phyloP scores from a whole-genome alignment of 495 filamentous ascomycete species.

The Penicillium canariense region DNA sequence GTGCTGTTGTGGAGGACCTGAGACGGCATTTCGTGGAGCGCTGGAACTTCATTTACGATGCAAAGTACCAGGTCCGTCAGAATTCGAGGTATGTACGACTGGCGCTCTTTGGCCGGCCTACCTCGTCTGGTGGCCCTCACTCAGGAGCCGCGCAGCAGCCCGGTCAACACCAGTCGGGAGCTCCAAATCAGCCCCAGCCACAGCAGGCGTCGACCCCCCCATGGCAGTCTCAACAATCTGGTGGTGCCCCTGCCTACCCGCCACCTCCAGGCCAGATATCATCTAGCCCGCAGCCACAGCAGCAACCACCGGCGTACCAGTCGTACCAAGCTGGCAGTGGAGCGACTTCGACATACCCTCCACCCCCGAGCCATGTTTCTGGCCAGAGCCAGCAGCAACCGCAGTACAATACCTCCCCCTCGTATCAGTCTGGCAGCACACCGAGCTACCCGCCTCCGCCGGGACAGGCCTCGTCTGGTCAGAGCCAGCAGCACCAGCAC shows the following conservation, averaged over 20 bases:
- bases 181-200: neutral
- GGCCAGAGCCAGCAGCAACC: slow-evolving; percentile 4
- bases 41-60: slow-evolving; percentile 90
- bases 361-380: neutral
- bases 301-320: slow-evolving; percentile 12
- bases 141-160: slow-evolving; percentile 21
- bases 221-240: slow-evolving; percentile 11
- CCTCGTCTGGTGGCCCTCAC: slow-evolving; percentile 19
- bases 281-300: slow-evolving; percentile 8
- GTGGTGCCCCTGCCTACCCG: slow-evolving; percentile 6
- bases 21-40: slow-evolving; percentile 77
- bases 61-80: slow-evolving; percentile 73
- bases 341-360: too few relatives aligned
- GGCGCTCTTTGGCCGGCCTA: slow-evolving; percentile 35
- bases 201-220: slow-evolving; percentile 6
- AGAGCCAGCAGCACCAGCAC: slow-evolving; percentile 11
- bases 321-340: slow-evolving; percentile 8
- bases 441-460: slow-evolving; percentile 5
- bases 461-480: slow-evolving; percentile 2
- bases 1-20: slow-evolving; percentile 76
- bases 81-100: slow-evolving; percentile 61
- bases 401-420: neutral
- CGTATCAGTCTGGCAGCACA: slow-evolving; percentile 6
- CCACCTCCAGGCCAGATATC: slow-evolving; percentile 12
- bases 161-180: slow-evolving; percentile 15